Conservation (phyloP, 495 filamentous ascomycete species). For the Lentithecium fluviatile region DNA sequence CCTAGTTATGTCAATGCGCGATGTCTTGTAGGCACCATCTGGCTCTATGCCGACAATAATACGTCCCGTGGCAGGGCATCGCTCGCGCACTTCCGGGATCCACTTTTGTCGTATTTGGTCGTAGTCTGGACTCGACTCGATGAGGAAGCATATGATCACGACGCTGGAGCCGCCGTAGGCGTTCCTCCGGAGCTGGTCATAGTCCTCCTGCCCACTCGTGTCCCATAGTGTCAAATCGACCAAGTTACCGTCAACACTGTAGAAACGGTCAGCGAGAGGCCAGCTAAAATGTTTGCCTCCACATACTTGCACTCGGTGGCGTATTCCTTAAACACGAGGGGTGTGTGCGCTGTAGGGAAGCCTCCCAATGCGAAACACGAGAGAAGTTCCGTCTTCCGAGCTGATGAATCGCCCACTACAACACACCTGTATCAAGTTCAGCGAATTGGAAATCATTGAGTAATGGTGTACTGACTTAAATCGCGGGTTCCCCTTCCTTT, state of each 20-base stretch:
- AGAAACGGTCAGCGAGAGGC: background rate
- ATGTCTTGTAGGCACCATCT: background rate
- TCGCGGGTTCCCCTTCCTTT: too few relatives aligned
- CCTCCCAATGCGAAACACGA: background rate
- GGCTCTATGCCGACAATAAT: background rate
- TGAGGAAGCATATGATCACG: background rate
- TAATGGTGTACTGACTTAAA: too few relatives aligned
- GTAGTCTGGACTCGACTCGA: background rate
- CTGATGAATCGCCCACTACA: background rate
- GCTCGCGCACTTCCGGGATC: background rate
- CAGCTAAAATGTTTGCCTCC: background rate
- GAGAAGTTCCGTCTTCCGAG: slow-evolving; percentile 1
- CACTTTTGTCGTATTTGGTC: background rate
- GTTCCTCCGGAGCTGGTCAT: background rate
- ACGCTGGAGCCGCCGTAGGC: background rate
- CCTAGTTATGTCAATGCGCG: background rate
- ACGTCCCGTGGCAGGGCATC: background rate
- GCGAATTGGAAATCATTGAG: background rate
- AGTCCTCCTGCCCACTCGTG: background rate
- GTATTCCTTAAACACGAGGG: background rate
- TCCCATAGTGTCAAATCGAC: background rate
- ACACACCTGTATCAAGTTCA: background rate
- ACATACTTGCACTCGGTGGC: background rate
- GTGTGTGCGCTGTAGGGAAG: background rate
- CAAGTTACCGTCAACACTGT: background rate